phyloP scores from a whole-genome alignment of 176 grass and related monocot species.

The Zizania latifolia region DNA sequence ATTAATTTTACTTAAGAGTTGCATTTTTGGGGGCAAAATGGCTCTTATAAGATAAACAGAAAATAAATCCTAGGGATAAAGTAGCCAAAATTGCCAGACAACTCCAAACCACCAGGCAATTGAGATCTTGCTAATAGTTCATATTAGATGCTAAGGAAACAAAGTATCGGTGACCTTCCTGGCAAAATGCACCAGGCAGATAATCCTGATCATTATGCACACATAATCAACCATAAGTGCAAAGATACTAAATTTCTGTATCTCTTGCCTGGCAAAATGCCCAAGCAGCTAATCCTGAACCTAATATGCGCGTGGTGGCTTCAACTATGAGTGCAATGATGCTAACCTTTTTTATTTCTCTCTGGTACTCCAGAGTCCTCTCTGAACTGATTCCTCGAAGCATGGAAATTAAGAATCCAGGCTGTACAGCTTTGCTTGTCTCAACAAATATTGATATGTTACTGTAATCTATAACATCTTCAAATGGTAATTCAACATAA shows the following conservation, averaged over 20 bases:
- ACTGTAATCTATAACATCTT: conserved; percentile 81
- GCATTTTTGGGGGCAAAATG: no score
- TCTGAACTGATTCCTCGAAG: conserved; percentile 54
- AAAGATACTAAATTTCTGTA: no score
- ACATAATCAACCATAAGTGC: no score
- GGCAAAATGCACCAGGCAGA: no score
- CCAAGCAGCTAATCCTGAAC: background rate
- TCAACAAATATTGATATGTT: conserved; percentile 82
- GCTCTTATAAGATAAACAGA: background rate
- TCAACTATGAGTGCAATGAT: background rate
- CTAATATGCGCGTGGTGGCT: background rate
- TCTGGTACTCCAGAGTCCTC: conserved; percentile 68
- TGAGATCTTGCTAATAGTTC: background rate
- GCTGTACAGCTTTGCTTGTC: conserved; percentile 58
- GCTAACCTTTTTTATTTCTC: conserved; percentile 80
- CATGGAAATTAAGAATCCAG: conserved; percentile 57
- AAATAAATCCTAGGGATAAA: background rate
- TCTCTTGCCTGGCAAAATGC: conserved; percentile 9
- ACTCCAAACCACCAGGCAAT: background rate
- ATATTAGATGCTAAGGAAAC: background rate
- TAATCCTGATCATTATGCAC: no score
- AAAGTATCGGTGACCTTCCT: no score
- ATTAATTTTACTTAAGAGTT: no score
- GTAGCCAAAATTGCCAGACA: background rate
- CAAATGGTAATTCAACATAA: conserved; percentile 69